Percentiles rank a stretch among this genome's conserved stretches.
These are phyloP conservation scores for Casuarina equisetifolia DNA, from an alignment of 306 rosid genomes.

Conservation along the genomic window DNA sequence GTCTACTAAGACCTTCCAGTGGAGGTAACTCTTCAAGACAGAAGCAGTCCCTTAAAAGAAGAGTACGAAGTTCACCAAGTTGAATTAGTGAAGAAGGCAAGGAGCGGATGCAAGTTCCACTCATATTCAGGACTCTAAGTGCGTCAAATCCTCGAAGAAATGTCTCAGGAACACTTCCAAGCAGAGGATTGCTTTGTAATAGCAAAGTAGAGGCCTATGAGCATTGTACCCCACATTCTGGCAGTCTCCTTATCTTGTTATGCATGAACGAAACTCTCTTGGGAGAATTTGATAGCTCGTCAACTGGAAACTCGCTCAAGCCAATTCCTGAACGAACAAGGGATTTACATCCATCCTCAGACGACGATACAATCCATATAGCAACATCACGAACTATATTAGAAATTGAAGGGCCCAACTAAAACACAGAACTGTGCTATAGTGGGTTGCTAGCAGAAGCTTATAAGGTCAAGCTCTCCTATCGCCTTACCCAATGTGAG, in stretches of 20 bases:
- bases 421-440: too few species aligned
- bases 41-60: slow-evolving; percentile 6
- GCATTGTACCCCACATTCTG: slow-evolving; percentile 5
- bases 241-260: slow-evolving; percentile 7
- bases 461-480: too few species aligned
- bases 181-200: slow-evolving; percentile 3
- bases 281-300: slow-evolving; percentile 3
- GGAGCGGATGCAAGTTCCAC: slow-evolving; percentile 2
- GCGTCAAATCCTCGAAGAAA: slow-evolving; percentile 15
- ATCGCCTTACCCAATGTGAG: too few species aligned
- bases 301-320: slow-evolving; percentile 4
- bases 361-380: not conserved
- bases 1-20: slow-evolving; percentile 16
- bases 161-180: slow-evolving; percentile 4
- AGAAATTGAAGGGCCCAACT: too few species aligned
- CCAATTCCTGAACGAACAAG: slow-evolving; percentile 21
- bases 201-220: slow-evolving; percentile 19
- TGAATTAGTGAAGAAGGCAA: slow-evolving; percentile 9
- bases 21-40: slow-evolving; percentile 12
- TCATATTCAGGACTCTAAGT: slow-evolving; percentile 10
- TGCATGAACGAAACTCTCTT: slow-evolving; percentile 21
- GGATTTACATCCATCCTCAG: not conserved
- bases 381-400: not conserved
- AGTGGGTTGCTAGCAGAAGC: too few species aligned
- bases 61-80: slow-evolving; percentile 15